These are phyloP conservation scores for Malus sieversii DNA, from an alignment of 306 rosid genomes.

Conservation along the genomic window DNA sequence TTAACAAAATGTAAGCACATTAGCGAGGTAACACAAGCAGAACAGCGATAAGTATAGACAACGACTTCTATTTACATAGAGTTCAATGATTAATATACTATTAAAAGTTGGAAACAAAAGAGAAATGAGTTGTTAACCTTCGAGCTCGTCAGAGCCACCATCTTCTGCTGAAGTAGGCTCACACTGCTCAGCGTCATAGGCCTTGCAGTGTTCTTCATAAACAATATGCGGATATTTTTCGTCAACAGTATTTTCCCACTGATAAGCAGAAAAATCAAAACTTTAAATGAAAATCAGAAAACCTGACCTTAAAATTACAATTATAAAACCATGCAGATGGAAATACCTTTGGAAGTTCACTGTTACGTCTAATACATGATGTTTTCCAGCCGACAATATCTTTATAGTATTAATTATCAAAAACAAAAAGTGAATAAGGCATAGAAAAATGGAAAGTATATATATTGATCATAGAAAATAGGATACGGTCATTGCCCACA, in stretches of 20 bases:
- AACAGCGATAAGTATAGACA: background rate
- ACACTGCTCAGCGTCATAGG: slow-evolving; percentile 55
- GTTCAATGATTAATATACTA: background rate
- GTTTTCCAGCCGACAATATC: slow-evolving; percentile 99
- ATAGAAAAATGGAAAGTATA: background rate
- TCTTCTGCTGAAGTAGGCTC: slow-evolving; percentile 32
- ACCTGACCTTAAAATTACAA: slow-evolving; percentile 12
- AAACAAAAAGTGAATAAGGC: slow-evolving; percentile 18
- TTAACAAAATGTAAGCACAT: background rate
- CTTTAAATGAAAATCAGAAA: slow-evolving; percentile 3
- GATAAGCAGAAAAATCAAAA: slow-evolving; percentile 19
- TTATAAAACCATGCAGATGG: slow-evolving; percentile 9
- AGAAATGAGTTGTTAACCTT: slow-evolving; percentile 47
- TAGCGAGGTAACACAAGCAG: background rate
- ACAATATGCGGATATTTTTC: slow-evolving; percentile 93
- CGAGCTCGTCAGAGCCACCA: slow-evolving; percentile 52
- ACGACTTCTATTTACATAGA: background rate
- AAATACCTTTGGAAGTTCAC: slow-evolving; percentile 82
- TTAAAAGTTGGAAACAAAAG: background rate
- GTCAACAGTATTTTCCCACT: slow-evolving; percentile 78
- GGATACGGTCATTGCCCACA: slow-evolving; percentile 91
- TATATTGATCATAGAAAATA: slow-evolving; percentile 4
- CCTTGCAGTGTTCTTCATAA: slow-evolving; percentile 90
- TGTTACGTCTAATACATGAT: slow-evolving; percentile 65
- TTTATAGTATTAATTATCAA: slow-evolving; percentile 33